These are phyloP conservation scores for Cyberlindnera mrakii DNA, from an alignment of 805 yeast genomes.

Conservation along the genomic window DNA sequence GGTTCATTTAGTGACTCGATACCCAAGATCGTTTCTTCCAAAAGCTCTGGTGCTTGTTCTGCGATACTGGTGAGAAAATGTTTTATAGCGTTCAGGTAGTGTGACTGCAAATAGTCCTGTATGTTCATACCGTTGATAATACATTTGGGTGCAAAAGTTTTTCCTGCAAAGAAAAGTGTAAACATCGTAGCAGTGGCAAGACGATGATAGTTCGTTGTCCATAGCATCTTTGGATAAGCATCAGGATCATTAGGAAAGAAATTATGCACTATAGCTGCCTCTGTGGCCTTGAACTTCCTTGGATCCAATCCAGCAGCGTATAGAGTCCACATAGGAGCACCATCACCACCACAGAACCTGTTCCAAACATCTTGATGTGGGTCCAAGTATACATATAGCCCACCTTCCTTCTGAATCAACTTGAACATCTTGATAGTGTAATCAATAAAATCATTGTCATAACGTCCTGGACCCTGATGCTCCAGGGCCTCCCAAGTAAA, in stretches of 20 bases:
- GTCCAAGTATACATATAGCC: conserved; percentile 73
- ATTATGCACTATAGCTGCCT: conserved; percentile 78
- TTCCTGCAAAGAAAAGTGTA: conserved; percentile 79
- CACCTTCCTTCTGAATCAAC: conserved; percentile 56
- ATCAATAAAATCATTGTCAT: conserved; percentile 71
- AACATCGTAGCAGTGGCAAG: conserved; percentile 78
- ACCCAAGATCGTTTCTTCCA: conserved; percentile 55
- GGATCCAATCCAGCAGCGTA: conserved; percentile 88
- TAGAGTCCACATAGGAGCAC: conserved; percentile 92
- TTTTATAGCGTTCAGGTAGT: conserved; percentile 49
- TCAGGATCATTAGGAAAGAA: conserved; percentile 32
- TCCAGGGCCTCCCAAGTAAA: conserved; percentile 92
- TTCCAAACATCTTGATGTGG: conserved; percentile 97
- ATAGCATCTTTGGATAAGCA: conserved; percentile 75
- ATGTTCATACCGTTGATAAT: conserved; percentile 66
- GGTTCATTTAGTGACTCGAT: conserved; percentile 87
- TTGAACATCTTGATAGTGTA: conserved; percentile 60
- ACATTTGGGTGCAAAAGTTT: conserved; percentile 69
- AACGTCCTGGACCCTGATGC: conserved; percentile 78
- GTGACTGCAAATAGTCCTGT: conserved; percentile 68
- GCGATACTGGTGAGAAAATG: conserved; percentile 38
- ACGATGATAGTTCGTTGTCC: conserved; percentile 84
- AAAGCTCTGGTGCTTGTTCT: conserved; percentile 36
- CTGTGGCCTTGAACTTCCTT: conserved; percentile 57
- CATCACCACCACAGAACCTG: conserved; percentile 81